Conservation (phyloP, 805 yeast genomes). For the Monosporozyma aerobia region DNA sequence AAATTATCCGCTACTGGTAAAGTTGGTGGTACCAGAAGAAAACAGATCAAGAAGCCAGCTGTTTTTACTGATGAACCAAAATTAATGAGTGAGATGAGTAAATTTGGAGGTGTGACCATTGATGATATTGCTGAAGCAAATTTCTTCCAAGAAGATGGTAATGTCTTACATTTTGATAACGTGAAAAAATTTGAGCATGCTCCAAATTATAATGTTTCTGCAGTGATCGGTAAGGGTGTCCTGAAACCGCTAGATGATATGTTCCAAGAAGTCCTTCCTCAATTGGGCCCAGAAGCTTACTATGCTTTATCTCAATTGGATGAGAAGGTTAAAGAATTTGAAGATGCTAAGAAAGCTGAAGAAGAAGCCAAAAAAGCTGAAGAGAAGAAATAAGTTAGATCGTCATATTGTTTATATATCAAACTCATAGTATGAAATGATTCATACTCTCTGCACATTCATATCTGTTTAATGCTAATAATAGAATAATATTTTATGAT, state of each 20-base stretch:
- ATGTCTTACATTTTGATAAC: slow-evolving; percentile 89
- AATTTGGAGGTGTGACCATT: slow-evolving; percentile 80
- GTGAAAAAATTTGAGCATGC: slow-evolving; percentile 91
- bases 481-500: background rate
- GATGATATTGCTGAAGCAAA: slow-evolving; percentile 94
- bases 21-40: slow-evolving; percentile 83
- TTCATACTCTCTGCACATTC: background rate
- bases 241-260: slow-evolving; percentile 87
- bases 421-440: slow-evolving; percentile 5
- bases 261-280: slow-evolving; percentile 89
- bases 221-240: slow-evolving; percentile 90
- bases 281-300: slow-evolving; percentile 92
- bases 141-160: slow-evolving; percentile 95
- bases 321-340: slow-evolving; percentile 51
- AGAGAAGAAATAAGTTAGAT: slow-evolving; percentile 20
- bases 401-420: background rate
- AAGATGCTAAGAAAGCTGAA: slow-evolving; percentile 37
- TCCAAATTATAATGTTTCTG: slow-evolving; percentile 81
- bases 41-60: slow-evolving; percentile 63
- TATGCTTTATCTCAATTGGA: slow-evolving; percentile 84
- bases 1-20: slow-evolving; percentile 67
- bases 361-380: slow-evolving; percentile 50
- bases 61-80: slow-evolving; percentile 62
- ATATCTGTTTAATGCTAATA: background rate
- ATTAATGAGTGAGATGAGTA: slow-evolving; percentile 79